phyloP scores from a whole-genome alignment of 2,329 filamentous ascomycete genomes.

The Penicillium sp. region DNA sequence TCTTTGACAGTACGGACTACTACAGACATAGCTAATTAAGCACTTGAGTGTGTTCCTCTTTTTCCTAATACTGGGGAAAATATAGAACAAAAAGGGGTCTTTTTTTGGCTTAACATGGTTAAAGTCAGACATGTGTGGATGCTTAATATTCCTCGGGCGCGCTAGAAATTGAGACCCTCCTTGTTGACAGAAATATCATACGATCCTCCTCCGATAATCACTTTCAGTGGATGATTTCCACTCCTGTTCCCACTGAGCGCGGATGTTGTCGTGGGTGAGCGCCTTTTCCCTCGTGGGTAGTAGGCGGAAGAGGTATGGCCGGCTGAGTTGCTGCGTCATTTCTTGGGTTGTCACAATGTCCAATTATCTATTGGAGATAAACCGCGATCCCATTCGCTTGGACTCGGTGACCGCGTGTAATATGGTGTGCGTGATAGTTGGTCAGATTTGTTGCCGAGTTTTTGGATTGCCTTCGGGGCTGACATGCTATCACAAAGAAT shows the following conservation, averaged over 20 bases:
- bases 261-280: not conserved
- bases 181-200: not conserved
- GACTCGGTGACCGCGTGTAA: not conserved
- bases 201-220: not conserved
- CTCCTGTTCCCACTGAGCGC: not conserved
- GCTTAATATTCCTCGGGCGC: not conserved
- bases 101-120: not conserved
- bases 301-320: not conserved
- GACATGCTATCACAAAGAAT: not conserved
- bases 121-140: not conserved
- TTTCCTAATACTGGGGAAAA: not conserved
- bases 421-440: not conserved
- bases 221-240: not conserved
- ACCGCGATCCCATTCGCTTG: not conserved
- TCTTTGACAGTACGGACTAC: not conserved
- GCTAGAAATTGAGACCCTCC: not conserved
- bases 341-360: not conserved
- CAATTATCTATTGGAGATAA: not conserved
- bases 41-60: not conserved
- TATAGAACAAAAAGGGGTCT: not conserved
- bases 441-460: too few relatives aligned
- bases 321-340: not conserved
- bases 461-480: not conserved
- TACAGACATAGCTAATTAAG: not conserved
- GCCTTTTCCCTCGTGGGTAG: not conserved